These are phyloP conservation scores for Suhomyces sp. DNA, from an alignment of 805 yeast genomes.

Conservation along the genomic window DNA sequence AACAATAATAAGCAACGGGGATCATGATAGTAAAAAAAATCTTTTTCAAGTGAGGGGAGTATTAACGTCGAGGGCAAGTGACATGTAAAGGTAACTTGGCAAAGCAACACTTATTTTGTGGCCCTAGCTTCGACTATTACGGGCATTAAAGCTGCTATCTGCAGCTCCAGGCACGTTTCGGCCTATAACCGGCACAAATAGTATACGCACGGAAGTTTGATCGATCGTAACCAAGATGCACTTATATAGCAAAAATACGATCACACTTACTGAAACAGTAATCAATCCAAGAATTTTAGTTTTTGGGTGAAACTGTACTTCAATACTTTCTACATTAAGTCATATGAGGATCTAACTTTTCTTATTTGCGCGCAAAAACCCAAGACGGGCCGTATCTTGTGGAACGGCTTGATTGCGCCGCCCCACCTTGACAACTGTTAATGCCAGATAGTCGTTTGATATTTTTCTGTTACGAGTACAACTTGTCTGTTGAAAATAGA, in stretches of 20 bases:
- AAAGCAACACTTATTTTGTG: not conserved
- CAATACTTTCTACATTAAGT: not conserved
- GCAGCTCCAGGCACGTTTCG: not conserved
- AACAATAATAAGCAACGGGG: not conserved
- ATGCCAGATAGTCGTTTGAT: not conserved
- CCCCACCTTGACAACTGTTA: not conserved
- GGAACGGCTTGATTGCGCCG: not conserved
- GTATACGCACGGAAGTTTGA: not conserved
- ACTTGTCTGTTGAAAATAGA: not conserved
- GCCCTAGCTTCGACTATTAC: not conserved
- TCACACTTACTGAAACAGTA: not conserved
- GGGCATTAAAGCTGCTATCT: not conserved
- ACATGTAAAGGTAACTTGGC: not conserved
- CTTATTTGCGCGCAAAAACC: not conserved
- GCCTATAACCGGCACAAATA: not conserved
- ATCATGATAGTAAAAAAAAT: not conserved
- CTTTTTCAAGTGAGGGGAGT: not conserved
- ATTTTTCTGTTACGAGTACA: not conserved
- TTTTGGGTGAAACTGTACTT: not conserved
- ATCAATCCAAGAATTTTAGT: not conserved
- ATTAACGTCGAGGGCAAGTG: not conserved
- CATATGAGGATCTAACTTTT: not conserved
- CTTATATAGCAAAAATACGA: not conserved
- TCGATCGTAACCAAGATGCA: not conserved
- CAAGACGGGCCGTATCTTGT: not conserved